phyloP scores from a whole-genome alignment of 129 eudicot genomes.

The Tagetes patula region DNA sequence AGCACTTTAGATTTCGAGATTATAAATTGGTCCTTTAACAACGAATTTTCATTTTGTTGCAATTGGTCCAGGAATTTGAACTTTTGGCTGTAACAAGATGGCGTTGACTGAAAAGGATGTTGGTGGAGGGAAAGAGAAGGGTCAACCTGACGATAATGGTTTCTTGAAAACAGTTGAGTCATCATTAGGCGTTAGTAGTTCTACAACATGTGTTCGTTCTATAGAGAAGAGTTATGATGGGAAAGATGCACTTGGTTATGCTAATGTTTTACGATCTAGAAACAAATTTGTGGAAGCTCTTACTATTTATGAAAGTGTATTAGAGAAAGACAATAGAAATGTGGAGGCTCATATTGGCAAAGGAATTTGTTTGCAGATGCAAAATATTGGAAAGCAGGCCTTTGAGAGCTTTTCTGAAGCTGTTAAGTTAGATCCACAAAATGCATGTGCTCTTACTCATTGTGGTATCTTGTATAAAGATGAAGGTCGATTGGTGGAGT shows the following conservation, averaged over 20 bases:
- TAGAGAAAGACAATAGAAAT: constrained; percentile 65
- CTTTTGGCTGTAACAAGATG: constrained; percentile 37
- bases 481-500: constrained; percentile 86
- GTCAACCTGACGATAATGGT: constrained; percentile 45
- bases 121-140: constrained; percentile 49
- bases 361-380: constrained; percentile 95
- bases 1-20: constrained; percentile 11
- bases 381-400: constrained; percentile 71
- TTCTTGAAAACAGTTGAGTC: constrained; percentile 44
- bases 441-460: constrained; percentile 92
- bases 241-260: constrained; percentile 79
- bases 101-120: constrained; percentile 70
- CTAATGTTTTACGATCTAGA: constrained; percentile 90
- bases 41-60: neutral
- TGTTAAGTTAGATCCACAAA: constrained; percentile 74
- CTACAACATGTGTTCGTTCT: constrained; percentile 38
- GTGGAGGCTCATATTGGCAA: constrained; percentile 88
- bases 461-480: constrained; percentile 95
- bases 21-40: neutral
- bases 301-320: constrained; percentile 60
- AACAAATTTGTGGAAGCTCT: constrained; percentile 87
- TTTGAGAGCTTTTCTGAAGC: constrained; percentile 89
- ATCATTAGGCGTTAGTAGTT: constrained; percentile 41
- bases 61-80: constrained; percentile 34
- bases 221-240: constrained; percentile 50